These are phyloP conservation scores for Tephrocybe sp. DNA, from an alignment of 768 basidiomycete species.

Conservation along the genomic window DNA sequence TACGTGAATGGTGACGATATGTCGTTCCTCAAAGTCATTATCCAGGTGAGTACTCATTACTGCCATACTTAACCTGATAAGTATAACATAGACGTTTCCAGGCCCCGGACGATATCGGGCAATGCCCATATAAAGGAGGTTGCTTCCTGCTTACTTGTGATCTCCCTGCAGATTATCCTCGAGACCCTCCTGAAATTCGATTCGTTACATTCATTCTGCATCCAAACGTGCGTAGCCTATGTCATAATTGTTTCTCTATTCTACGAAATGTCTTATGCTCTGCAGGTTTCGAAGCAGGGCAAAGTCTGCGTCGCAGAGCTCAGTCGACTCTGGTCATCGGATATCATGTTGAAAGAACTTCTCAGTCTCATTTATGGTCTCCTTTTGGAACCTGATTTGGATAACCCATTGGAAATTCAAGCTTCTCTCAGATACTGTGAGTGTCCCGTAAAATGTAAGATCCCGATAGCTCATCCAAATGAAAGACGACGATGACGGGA, in stretches of 20 bases:
- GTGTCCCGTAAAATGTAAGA: slow-evolving; percentile 1
- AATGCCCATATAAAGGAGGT: slow-evolving; percentile 26
- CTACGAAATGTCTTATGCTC: background rate
- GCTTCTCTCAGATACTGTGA: slow-evolving; percentile 30
- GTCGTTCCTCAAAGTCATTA: slow-evolving; percentile 27
- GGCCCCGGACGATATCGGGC: slow-evolving; percentile 24
- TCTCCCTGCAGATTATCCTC: slow-evolving; percentile 24
- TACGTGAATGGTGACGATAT: slow-evolving; percentile 27
- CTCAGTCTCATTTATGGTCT: slow-evolving; percentile 25
- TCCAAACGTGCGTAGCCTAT: slow-evolving; percentile 22
- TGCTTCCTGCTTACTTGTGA: slow-evolving; percentile 26
- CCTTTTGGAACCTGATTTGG: slow-evolving; percentile 26
- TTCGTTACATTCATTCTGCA: slow-evolving; percentile 30
- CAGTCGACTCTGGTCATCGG: slow-evolving; percentile 29
- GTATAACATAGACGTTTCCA: slow-evolving; percentile 1
- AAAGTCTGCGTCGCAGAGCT: slow-evolving; percentile 31
- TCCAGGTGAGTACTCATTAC: slow-evolving; percentile 18
- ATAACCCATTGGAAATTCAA: slow-evolving; percentile 30
- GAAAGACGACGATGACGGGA: slow-evolving; percentile 29
- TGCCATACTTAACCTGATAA: background rate
- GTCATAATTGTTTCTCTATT: background rate
- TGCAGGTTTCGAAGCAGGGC: slow-evolving; percentile 31
- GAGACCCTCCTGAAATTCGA: slow-evolving; percentile 27
- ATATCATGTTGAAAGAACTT: slow-evolving; percentile 26
- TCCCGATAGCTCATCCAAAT: background rate